phyloP scores from a whole-genome alignment of 352 stramenopile genomes.

The Phytophthora constricta region DNA sequence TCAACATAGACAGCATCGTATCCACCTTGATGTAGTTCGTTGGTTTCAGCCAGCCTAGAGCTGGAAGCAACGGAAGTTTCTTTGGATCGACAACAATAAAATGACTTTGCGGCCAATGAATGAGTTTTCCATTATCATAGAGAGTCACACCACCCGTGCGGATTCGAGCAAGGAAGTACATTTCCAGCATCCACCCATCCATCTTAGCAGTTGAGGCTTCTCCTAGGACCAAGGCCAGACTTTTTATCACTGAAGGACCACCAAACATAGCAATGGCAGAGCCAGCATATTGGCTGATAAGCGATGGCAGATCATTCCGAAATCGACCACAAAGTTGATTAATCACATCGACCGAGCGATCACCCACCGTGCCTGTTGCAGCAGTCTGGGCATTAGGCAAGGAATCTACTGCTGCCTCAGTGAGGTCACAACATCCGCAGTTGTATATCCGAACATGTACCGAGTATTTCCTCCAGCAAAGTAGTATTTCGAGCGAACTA shows the following conservation, averaged over 20 bases:
- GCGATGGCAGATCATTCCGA: neutral
- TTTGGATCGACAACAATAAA: neutral
- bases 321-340: neutral
- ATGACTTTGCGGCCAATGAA: neutral
- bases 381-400: no score
- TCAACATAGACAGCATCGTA: conserved; percentile 29
- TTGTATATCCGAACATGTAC: conserved; percentile 16
- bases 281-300: conserved; percentile 7
- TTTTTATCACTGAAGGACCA: conserved; percentile 3
- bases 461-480: conserved; percentile 17
- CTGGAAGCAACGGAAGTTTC: neutral
- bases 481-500: conserved; percentile 14
- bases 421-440: neutral
- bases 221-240: neutral
- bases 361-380: neutral
- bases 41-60: conserved; percentile 6
- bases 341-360: neutral
- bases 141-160: conserved; percentile 4
- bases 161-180: conserved; percentile 10
- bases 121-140: neutral
- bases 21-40: conserved; percentile 4
- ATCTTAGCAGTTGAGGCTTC: neutral
- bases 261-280: neutral
- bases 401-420: no score
- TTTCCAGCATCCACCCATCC: conserved; percentile 8